Percentiles rank a stretch among this genome's conserved stretches.
Evolutionary conservation across 2,329 filamentous ascomycete species (phyloP).

Genomic region (Trichoderma sp.): DNA sequence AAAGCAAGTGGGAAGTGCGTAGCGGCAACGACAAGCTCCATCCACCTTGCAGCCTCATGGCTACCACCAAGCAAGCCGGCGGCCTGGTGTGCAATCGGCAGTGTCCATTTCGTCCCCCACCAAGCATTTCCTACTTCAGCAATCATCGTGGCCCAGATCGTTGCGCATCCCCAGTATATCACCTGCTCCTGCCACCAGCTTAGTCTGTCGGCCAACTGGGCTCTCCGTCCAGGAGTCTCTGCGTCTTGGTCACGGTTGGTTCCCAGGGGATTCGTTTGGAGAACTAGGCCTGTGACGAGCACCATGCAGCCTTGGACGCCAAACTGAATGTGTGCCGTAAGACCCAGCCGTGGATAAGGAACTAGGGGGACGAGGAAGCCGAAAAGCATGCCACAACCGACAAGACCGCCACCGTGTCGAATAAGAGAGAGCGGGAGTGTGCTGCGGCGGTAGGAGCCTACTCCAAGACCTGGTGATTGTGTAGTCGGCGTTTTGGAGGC

Average conservation of each 20-base stretch:
- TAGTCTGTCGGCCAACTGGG: constrained; percentile 2
- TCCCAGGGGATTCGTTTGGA: constrained; percentile 1
- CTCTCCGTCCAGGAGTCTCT: not conserved
- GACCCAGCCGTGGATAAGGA: constrained; percentile 17
- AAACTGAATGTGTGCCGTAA: constrained; percentile 21
- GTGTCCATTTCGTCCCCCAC: constrained; percentile 15
- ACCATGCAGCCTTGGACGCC: constrained; percentile 11
- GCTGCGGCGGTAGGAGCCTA: not conserved
- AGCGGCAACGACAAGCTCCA: not conserved
- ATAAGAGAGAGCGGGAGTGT: constrained; percentile 15
- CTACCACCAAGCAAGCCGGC: constrained; percentile 1
- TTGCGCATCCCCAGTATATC: not conserved
- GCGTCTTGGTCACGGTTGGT: not conserved
- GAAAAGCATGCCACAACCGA: constrained; percentile 17
- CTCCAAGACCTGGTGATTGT: not conserved
- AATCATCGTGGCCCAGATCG: constrained; percentile 16
- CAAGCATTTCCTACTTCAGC: constrained; percentile 20
- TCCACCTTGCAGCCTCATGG: constrained; percentile 7
- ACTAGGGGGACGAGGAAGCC: constrained; percentile 21
- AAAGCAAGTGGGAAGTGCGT: constrained; percentile 4
- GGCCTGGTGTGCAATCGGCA: not conserved
- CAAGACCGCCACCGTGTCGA: constrained; percentile 12
- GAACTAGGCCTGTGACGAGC: constrained; percentile 8
- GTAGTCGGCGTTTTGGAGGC: not conserved
- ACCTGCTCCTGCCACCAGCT: not conserved